Evolutionary conservation across 768 basidiomycete genomes (phyloP), one percentile per base, ranked within the genome.

Genomic region (Grammothele lineata): DNA sequence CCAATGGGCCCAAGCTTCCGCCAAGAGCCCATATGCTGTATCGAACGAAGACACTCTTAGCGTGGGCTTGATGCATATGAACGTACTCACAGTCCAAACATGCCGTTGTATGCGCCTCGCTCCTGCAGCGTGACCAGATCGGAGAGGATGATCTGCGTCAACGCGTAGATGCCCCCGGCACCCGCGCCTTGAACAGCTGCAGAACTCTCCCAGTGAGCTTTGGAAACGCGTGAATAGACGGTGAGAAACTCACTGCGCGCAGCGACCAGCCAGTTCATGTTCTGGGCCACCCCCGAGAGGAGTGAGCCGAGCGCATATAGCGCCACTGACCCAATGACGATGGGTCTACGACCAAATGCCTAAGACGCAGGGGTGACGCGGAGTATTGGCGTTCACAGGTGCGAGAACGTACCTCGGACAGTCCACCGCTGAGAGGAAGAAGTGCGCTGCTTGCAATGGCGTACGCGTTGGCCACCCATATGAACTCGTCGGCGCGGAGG

Each of bases 231-330:
- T n/a, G n/a, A n/a, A n/a, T n/a, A n/a, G n/a, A n/a, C n/a, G n/a
- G 27, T 30, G 8, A 14, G 27, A 30, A 7, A 30, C 27, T 30
- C 37, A 50, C 48, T 45, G 15, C 73, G 56, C 0, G 66, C 71
- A 6, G 62, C 68, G 44, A 75, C 72, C 7, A 72, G 48, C 66
- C 66, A 66, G 5, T 51, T 40, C 69, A 75, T 72, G 37, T 45
- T 67, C 24, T 64, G 53, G 0, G 72, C 69, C 0, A 67, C 60
- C 1, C 68, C 75, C n/a, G 61, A 63, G 4, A 75, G 23, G 0
- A 68, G 70, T 15, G 64, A 66, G 0, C 75, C 74, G 18, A 70
- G 24, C 0, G 68, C 68, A 43, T 71, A 72, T 19, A 68, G 48
- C 1, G 57, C 22, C n/a, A 71, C 52, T 18, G 60, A 55, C 3